Evolutionary conservation across 2,329 filamentous ascomycete genomes (phyloP).

Genomic region (Aspergillus fumigatus): DNA sequence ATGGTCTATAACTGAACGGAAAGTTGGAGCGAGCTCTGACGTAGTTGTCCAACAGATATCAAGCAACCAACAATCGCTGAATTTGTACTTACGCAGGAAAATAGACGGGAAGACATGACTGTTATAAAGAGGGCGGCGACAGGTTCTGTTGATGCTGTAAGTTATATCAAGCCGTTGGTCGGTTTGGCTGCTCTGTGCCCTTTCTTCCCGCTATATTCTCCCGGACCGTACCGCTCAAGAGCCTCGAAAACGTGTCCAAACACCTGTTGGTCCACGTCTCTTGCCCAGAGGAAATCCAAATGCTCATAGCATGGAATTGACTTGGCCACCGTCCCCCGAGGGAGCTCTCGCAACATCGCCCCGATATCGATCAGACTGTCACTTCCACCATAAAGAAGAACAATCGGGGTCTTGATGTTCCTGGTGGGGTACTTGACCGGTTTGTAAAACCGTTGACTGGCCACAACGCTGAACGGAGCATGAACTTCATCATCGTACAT

Average conservation of each 20-base stretch:
- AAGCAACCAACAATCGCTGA: neutral
- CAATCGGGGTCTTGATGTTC: conserved; percentile 94
- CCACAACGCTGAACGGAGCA: conserved; percentile 65
- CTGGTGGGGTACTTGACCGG: conserved; percentile 93
- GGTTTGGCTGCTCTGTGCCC: neutral
- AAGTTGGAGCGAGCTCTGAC: neutral
- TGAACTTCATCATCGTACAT: conserved; percentile 97
- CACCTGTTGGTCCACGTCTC: conserved; percentile 75
- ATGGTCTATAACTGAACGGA: too few relatives aligned
- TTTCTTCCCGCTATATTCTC: neutral
- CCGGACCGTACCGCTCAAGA: conserved; percentile 58
- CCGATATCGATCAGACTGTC: conserved; percentile 93
- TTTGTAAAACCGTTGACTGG: conserved; percentile 82
- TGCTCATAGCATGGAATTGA: conserved; percentile 93
- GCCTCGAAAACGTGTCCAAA: conserved; percentile 91
- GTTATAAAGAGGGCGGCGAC: neutral
- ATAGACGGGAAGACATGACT: too few relatives aligned
- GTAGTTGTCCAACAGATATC: neutral
- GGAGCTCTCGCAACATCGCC: conserved; percentile 85
- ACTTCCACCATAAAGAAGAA: conserved; percentile 86
- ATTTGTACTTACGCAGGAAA: neutral
- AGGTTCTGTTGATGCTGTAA: neutral
- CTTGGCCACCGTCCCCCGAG: conserved; percentile 75
- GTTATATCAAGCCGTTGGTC: conserved; percentile 9
- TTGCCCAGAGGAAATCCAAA: conserved; percentile 92